Base-by-base conservation (phyloP, 148 eudicot genomes). In the Rhododendron kiyosumense region DNA sequence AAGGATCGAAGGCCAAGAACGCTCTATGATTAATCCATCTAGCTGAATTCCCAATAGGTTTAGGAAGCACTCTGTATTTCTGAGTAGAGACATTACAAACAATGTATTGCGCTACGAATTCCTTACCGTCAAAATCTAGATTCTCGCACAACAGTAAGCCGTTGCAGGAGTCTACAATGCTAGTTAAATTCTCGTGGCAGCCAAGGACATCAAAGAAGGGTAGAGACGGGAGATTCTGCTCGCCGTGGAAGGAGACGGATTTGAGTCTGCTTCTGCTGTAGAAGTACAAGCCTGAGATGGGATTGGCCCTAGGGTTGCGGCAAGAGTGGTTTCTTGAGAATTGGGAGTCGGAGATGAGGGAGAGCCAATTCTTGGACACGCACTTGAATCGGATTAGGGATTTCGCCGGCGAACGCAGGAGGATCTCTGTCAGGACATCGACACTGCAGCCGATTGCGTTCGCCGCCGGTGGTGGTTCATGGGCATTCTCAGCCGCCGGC, bases 301-400 rank as follows among this genome's bases (percentile, higher is more conserved):
- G 8, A 52, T 2, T 52, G 71, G 65, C 36, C 32, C n/a, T 81
- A 38, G 38, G 41, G 38, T 51, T 81, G 7, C 30, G 30, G 30
- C 30, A 14, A n/a, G 71, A 65, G 71, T 65, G 71, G 13, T 65
- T 9, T 36, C 38, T 36, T 36, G 38, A 36, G 71, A 65, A 65
- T 1, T 65, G 71, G 32, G 43, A 18, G 61, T 52, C 65, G n/a
- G 83, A 52, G 43, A 81, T 30, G 65, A 81, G 41, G 30, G 38
- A 49, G 4, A 81, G 71, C 83, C 83, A 81, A 52, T 30, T 38
- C 83, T 81, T 81, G 13, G 83, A 52, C 32, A 81, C 83, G 43
- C 83, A 80, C 38, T 51, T 80, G 83, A 51, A 80, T 51, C 63
- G 54, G 83, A 80, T 13, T 15, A 61, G 69, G 69, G 69, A 61